phyloP scores from a whole-genome alignment of 345 rosid species.

The Hibiscus tridactylites region DNA sequence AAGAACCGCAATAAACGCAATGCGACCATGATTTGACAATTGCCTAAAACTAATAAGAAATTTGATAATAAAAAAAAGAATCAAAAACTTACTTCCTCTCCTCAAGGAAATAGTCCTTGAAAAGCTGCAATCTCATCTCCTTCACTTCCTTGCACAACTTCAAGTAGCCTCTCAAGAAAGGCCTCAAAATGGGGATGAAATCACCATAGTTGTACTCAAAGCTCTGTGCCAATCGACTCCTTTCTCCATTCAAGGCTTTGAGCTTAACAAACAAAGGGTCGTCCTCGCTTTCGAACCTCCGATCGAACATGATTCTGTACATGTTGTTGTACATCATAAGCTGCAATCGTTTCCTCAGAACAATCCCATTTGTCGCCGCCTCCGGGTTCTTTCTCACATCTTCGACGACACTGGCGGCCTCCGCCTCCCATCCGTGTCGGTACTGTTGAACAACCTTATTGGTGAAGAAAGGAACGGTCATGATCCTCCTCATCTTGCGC shows the following conservation, averaged over 20 bases:
- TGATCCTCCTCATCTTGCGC: constrained; percentile 96
- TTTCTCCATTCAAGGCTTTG: constrained; percentile 90
- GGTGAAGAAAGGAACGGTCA: constrained; percentile 99
- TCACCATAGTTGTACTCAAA: constrained; percentile 94
- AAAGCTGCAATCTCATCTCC: constrained; percentile 63
- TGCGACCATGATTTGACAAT: too few species aligned
- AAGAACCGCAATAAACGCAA: too few species aligned
- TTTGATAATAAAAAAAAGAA: too few species aligned
- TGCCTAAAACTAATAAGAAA: too few species aligned
- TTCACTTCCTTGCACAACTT: constrained; percentile 88
- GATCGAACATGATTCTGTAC: constrained; percentile 77
- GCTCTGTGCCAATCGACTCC: constrained; percentile 92
- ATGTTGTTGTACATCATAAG: constrained; percentile 97
- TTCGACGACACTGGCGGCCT: constrained; percentile 21
- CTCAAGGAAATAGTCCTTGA: constrained; percentile 88
- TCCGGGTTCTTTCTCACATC: constrained; percentile 74
- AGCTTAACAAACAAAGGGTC: constrained; percentile 72
- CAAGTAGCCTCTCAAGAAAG: constrained; percentile 84
- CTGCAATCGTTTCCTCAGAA: constrained; percentile 68
- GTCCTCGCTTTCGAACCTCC: constrained; percentile 77
- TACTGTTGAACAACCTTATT: constrained; percentile 76
- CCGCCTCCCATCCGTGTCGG: constrained; percentile 86
- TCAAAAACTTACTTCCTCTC: constrained; percentile 70
- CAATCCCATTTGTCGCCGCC: constrained; percentile 51
- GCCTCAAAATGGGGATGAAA: constrained; percentile 89